Evolutionary conservation across 257 asterid genomes (phyloP).

Genomic region (Solanum paucissectum): DNA sequence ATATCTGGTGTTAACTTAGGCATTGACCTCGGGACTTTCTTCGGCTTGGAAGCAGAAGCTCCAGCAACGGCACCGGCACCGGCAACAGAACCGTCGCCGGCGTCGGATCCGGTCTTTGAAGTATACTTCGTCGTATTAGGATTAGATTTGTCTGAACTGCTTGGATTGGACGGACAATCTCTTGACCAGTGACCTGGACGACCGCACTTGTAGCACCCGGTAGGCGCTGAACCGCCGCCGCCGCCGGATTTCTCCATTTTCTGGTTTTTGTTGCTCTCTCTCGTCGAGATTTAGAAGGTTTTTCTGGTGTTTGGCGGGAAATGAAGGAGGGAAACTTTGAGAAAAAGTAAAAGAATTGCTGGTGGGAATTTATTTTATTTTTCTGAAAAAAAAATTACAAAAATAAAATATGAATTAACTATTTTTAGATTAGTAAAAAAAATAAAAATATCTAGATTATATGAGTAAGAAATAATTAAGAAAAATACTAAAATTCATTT

Average conservation of each 20-base stretch:
- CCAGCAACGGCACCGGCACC: neutral
- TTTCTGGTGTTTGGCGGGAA: neutral
- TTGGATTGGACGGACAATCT: slow-evolving; percentile 64
- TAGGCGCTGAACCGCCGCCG: slow-evolving; percentile 46
- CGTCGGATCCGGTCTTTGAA: neutral
- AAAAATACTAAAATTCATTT: neutral
- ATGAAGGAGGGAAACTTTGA: neutral
- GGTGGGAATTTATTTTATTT: too few species aligned
- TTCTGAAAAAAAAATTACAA: neutral
- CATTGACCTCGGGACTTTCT: slow-evolving; percentile 37
- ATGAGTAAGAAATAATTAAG: neutral
- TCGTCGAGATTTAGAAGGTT: neutral
- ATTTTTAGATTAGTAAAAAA: neutral
- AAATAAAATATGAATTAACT: neutral
- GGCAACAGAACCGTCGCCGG: neutral
- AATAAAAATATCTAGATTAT: neutral
- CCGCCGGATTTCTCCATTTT: slow-evolving; percentile 27
- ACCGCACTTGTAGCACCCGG: slow-evolving; percentile 96
- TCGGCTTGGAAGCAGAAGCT: slow-evolving; percentile 32
- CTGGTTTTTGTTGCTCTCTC: neutral
- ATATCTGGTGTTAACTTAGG: slow-evolving; percentile 86
- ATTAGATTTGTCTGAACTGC: neutral
- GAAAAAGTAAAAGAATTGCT: neutral
- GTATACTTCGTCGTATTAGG: neutral
- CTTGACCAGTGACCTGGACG: slow-evolving; percentile 99